Evolutionary conservation across 495 filamentous ascomycete species (phyloP).

Genomic region (Usnea hakonensis): DNA sequence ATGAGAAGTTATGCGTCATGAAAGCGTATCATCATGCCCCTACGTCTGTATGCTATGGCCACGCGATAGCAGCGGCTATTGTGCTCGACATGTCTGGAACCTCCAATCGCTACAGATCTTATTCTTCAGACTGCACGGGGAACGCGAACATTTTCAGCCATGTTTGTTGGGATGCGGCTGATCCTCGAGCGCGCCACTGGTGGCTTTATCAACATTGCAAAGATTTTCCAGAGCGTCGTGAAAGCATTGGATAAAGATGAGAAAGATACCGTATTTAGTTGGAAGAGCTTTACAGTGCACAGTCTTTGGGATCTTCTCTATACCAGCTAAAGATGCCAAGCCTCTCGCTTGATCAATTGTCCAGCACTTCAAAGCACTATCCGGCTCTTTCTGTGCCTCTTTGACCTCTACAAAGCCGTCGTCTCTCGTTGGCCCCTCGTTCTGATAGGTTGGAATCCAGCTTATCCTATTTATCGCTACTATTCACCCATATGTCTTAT

Average conservation of each 20-base stretch:
- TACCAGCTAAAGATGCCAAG: slow-evolving; percentile 5
- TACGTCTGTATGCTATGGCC: slow-evolving; percentile 10
- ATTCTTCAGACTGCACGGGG: slow-evolving; percentile 3
- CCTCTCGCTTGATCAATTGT: slow-evolving; percentile 8
- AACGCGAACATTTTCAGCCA: slow-evolving; percentile 10
- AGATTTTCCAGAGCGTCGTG: slow-evolving; percentile 5
- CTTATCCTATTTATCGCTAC: no score
- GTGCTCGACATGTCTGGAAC: slow-evolving; percentile 5
- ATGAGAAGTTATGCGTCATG: slow-evolving; percentile 3
- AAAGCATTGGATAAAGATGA: slow-evolving; percentile 8
- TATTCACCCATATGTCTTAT: no score
- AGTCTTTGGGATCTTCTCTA: slow-evolving; percentile 4
- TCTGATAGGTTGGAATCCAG: no score
- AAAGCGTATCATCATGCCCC: slow-evolving; percentile 8
- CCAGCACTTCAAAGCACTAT: slow-evolving; percentile 1
- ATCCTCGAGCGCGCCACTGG: slow-evolving; percentile 7
- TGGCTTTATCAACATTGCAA: slow-evolving; percentile 7
- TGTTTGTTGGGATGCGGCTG: slow-evolving; percentile 4
- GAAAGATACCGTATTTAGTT: slow-evolving; percentile 4
- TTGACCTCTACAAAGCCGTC: no score
- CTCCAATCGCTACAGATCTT: slow-evolving; percentile 3
- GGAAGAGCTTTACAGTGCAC: slow-evolving; percentile 8
- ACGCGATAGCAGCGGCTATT: slow-evolving; percentile 6
- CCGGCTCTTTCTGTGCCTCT: no score
- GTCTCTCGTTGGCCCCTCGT: no score